These are phyloP conservation scores for Xerocomellus amylosporus DNA, from an alignment of 768 basidiomycete genomes.

Conservation along the genomic window DNA sequence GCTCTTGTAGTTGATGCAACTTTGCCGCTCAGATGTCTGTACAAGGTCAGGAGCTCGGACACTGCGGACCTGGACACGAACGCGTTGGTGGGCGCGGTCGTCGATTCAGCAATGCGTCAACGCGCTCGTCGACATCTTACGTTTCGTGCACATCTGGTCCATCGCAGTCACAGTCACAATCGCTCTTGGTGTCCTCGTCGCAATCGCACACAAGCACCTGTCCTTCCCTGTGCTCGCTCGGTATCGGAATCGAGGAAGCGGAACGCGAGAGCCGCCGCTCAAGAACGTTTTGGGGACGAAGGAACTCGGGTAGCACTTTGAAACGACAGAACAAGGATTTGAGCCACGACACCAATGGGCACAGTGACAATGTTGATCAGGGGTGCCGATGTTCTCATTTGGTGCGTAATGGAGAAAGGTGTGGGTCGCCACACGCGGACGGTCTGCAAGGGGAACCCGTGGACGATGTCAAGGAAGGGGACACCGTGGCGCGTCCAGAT, in stretches of 20 bases:
- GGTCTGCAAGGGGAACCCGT: neutral
- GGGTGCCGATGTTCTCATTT: neutral
- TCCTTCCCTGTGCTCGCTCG: conserved; percentile 21
- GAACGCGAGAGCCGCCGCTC: conserved; percentile 23
- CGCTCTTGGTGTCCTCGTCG: conserved; percentile 14
- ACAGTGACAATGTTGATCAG: neutral
- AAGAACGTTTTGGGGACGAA: conserved; percentile 19
- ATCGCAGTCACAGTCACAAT: conserved; percentile 19
- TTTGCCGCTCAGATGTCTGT: neutral
- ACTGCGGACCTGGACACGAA: neutral
- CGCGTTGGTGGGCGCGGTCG: conserved; percentile 1
- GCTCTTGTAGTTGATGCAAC: neutral
- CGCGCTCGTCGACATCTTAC: conserved; percentile 16
- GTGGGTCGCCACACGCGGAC: neutral
- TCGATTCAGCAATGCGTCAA: conserved; percentile 22
- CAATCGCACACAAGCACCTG: conserved; percentile 14
- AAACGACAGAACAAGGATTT: conserved; percentile 10
- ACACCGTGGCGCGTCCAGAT: neutral
- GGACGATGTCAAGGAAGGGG: neutral
- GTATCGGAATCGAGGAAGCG: conserved; percentile 23
- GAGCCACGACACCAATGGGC: neutral
- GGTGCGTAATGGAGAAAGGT: neutral
- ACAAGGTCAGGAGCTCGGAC: conserved; percentile 1
- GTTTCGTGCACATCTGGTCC: conserved; percentile 22
- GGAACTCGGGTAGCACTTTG: conserved; percentile 8